These are phyloP conservation scores for Pythium utonaiense DNA, from an alignment of 352 stramenopile genomes.

Conservation along the genomic window DNA sequence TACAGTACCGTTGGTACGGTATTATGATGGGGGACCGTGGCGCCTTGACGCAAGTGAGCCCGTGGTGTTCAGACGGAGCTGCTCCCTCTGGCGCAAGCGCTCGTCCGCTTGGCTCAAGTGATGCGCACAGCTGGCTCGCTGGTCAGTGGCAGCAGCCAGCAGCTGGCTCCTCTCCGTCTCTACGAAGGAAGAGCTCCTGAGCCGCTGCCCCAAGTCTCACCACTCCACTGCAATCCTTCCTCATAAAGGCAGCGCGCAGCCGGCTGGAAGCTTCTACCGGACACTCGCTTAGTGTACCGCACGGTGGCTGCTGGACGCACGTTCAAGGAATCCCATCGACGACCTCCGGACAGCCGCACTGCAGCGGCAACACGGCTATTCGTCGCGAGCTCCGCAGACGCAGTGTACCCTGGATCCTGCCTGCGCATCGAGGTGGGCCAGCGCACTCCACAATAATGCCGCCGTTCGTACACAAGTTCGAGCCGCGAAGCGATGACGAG, in stretches of 20 bases:
- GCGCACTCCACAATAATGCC: too few relatives aligned
- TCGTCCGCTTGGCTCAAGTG: background rate
- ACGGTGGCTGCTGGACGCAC: background rate
- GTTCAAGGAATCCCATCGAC: background rate
- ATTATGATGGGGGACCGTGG: too few relatives aligned
- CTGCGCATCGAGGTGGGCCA: too few relatives aligned
- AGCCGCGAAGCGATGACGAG: conserved; percentile 40
- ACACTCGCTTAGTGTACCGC: background rate
- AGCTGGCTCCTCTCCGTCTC: conserved; percentile 21
- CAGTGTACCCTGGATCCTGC: too few relatives aligned
- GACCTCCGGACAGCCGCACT: background rate
- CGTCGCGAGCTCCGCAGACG: too few relatives aligned
- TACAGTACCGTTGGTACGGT: too few relatives aligned
- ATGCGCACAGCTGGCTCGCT: background rate
- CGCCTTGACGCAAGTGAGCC: background rate
- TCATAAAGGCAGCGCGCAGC: conserved; percentile 13
- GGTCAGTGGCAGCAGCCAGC: conserved; percentile 16
- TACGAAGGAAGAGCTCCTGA: background rate
- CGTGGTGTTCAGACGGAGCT: background rate
- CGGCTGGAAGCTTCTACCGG: conserved; percentile 1
- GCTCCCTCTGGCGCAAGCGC: background rate
- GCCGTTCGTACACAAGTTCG: conserved; percentile 18
- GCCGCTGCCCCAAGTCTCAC: background rate
- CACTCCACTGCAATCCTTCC: background rate
- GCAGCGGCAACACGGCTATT: background rate